Percentiles rank a stretch among this genome's conserved stretches.
Evolutionary conservation across 306 rosid genomes (phyloP).

Genomic region (Acacia acuminata): DNA sequence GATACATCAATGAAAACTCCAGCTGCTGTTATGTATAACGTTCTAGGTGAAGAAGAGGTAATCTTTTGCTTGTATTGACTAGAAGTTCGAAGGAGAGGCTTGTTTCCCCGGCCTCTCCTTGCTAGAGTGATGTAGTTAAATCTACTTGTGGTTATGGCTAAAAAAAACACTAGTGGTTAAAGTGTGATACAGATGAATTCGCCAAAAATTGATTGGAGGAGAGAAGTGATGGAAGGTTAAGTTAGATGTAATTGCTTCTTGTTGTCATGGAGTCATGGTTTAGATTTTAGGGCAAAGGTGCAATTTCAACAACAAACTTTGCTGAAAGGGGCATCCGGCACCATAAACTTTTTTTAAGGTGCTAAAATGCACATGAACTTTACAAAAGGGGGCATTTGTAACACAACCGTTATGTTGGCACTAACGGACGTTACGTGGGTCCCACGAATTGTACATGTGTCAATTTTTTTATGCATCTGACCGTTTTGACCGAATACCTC

Average conservation of each 20-base stretch:
- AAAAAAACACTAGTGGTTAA: conserved; percentile 2
- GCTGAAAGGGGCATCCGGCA: no score
- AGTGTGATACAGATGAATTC: neutral
- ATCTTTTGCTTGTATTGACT: neutral
- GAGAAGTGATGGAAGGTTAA: conserved; percentile 9
- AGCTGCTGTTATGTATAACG: conserved; percentile 88
- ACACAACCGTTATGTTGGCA: no score
- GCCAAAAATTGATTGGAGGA: neutral
- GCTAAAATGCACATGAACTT: no score
- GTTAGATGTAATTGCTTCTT: conserved; percentile 9
- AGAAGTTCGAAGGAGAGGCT: neutral
- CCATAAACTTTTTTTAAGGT: no score
- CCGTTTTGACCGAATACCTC: no score
- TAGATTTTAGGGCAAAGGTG: neutral
- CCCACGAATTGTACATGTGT: no score
- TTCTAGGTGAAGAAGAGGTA: conserved; percentile 93
- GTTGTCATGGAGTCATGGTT: conserved; percentile 7
- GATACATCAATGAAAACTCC: conserved; percentile 84
- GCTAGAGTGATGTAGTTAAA: conserved; percentile 7
- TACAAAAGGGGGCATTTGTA: no score
- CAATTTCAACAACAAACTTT: no score
- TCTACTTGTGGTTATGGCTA: neutral
- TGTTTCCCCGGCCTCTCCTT: neutral
- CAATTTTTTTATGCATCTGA: no score
- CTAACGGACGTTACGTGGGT: no score